Percentiles rank a stretch among this genome's conserved stretches.
These are phyloP conservation scores for Paracorniculantispora psalliotae DNA, from an alignment of 2,329 filamentous ascomycete genomes.

Conservation along the genomic window DNA sequence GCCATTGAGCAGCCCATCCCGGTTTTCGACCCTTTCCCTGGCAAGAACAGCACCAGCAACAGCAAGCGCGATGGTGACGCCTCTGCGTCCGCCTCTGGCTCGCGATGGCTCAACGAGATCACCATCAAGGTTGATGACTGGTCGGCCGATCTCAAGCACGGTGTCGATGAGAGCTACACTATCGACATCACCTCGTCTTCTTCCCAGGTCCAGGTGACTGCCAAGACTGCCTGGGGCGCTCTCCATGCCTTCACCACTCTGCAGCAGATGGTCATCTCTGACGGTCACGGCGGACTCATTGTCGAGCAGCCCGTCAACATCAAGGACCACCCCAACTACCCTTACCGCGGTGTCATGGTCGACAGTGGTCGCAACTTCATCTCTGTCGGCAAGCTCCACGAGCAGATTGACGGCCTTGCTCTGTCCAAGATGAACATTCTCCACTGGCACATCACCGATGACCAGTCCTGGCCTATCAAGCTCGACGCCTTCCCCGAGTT, in stretches of 20 bases:
- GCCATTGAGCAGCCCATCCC: constrained; percentile 48
- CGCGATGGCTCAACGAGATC: constrained; percentile 33
- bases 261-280: constrained; percentile 49
- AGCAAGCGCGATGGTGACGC: constrained; percentile 21
- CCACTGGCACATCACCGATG: constrained; percentile 53
- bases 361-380: constrained; percentile 52
- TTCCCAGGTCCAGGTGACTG: constrained; percentile 37
- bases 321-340: constrained; percentile 45
- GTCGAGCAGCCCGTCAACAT: constrained; percentile 50
- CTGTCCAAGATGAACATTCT: constrained; percentile 53
- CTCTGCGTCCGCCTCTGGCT: background rate
- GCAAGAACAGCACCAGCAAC: constrained; percentile 25
- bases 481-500: constrained; percentile 46
- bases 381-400: constrained; percentile 43
- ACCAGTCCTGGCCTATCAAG: constrained; percentile 51
- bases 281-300: constrained; percentile 38
- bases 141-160: constrained; percentile 46
- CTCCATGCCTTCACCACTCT: constrained; percentile 53
- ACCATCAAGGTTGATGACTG: constrained; percentile 41
- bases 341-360: constrained; percentile 51
- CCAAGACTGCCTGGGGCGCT: constrained; percentile 49
- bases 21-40: constrained; percentile 47
- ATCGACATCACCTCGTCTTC: constrained; percentile 37
- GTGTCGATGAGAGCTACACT: constrained; percentile 53
- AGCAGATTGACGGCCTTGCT: constrained; percentile 51